A percentile compares a stretch with the other conserved stretches of the same genome.
Evolutionary conservation across 495 filamentous ascomycete species (phyloP).

Genomic region (Chaetomium tenue): DNA sequence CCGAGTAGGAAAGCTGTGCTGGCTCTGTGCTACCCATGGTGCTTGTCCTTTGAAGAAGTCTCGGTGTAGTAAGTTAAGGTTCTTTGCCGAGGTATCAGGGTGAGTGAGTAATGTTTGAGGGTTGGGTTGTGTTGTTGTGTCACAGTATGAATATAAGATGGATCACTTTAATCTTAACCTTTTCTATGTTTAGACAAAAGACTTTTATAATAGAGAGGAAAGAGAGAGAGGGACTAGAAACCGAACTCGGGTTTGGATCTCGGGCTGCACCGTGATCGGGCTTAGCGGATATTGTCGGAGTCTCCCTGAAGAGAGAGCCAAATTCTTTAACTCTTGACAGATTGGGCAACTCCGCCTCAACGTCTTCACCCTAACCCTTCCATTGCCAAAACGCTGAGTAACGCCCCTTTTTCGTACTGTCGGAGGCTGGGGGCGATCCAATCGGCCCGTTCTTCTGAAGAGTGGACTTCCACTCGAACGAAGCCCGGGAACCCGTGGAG

Average conservation of each 20-base stretch:
- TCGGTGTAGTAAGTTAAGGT: neutral
- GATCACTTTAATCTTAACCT: neutral
- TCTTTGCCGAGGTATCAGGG: neutral
- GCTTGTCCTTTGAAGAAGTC: neutral
- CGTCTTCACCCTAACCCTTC: slow-evolving; percentile 10
- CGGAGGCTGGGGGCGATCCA: neutral
- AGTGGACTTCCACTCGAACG: neutral
- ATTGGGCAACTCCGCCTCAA: slow-evolving; percentile 25
- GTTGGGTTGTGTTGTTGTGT: neutral
- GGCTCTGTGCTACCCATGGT: slow-evolving; percentile 28
- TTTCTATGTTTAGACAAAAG: neutral
- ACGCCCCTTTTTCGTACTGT: neutral
- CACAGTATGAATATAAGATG: neutral
- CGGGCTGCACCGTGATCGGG: slow-evolving; percentile 7
- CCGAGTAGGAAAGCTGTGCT: slow-evolving; percentile 47
- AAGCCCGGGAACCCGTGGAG: neutral
- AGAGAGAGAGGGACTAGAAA: neutral
- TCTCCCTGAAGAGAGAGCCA: slow-evolving; percentile 9
- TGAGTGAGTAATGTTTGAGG: neutral
- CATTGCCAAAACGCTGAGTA: neutral
- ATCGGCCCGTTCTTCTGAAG: slow-evolving; percentile 2
- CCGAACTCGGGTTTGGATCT: slow-evolving; percentile 1
- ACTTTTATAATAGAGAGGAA: neutral
- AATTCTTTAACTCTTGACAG: slow-evolving; percentile 1
- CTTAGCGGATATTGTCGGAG: slow-evolving; percentile 10